Evolutionary conservation across 2,329 filamentous ascomycete species (phyloP), one percentile per base, ranked within the genome.

Genomic region (Leptographium wingfieldii): DNA sequence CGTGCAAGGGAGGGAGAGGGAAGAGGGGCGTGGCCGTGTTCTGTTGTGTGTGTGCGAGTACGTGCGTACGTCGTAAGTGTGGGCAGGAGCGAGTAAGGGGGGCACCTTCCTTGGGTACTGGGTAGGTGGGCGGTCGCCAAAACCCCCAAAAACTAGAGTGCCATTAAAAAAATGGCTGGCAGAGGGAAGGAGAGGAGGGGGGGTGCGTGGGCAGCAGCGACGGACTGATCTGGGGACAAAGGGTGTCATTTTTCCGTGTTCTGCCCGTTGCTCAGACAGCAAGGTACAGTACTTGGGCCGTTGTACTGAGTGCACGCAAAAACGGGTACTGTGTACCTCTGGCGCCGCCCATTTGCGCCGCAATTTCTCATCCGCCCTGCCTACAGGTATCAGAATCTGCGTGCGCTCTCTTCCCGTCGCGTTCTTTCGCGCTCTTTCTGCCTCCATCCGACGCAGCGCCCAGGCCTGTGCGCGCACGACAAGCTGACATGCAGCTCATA

Each of bases 121-220:
- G 63, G 65, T 66, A 62, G 66, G 68, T 69, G 67, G 66, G 67
- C 60, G 64, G 65, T 63, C 53, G 52, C 57, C 31, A 58, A 62
- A 58, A 56, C 64, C 63, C 63, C 63, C 62, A 65, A 65, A 65
- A 46, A 29, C 25, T 14, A 40, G 38, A 55, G 56, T 48, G 33
- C 49, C 31, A 49, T 49, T 48, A 33, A 53, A 63, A 63, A 62
- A 63, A 52, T 48, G 59, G 55, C 55, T 59, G 61, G 60, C 54
- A 58, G 62, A 55, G 31, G 58, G 31, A 40, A 40, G 38, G 38
- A 40, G 38, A 40, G 35, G 35, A 14, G 38, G 12, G 46, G 43
- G 52, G 49, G 59, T 9, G 48, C n/a, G 55, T 48, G 54, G 43
- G 51, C 58, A 55, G 53, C 52, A 49, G 60, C 52, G 52, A 55